Percentiles rank a stretch among this genome's conserved stretches.
phyloP scores from a whole-genome alignment of 2,329 filamentous ascomycete genomes.

The Fusarium staphyleae region DNA sequence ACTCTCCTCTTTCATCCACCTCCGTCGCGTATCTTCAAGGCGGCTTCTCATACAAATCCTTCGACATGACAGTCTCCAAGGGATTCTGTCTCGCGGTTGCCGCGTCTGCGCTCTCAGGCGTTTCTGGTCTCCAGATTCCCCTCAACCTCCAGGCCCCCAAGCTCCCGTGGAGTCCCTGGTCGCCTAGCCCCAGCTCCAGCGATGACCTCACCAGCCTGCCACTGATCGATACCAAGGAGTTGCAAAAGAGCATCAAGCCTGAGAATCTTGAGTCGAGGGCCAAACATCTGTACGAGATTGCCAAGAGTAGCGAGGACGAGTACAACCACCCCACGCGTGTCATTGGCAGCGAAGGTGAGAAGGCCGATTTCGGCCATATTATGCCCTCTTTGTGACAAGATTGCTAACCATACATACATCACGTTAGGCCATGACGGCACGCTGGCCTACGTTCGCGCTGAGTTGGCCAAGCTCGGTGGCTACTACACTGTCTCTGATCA shows the following conservation, averaged over 20 bases:
- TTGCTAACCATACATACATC: conserved; percentile 23
- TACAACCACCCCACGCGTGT: conserved; percentile 75
- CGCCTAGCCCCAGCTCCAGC: conserved; percentile 19
- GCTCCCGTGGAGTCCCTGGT: conserved; percentile 30
- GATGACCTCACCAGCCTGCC: conserved; percentile 44
- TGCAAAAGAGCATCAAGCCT: conserved; percentile 64
- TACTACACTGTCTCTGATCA: conserved; percentile 72
- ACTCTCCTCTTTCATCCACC: conserved; percentile 18
- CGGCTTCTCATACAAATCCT: not conserved
- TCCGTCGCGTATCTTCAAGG: not conserved
- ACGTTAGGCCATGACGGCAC: conserved; percentile 69
- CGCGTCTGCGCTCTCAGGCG: conserved; percentile 40
- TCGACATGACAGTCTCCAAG: conserved; percentile 35
- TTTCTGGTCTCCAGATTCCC: conserved; percentile 39
- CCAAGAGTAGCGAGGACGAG: conserved; percentile 63
- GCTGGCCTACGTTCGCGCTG: conserved; percentile 66
- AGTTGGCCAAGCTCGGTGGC: conserved; percentile 60
- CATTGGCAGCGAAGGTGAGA: conserved; percentile 69
- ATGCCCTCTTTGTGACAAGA: not conserved
- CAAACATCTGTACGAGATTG: conserved; percentile 67
- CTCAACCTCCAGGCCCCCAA: conserved; percentile 27
- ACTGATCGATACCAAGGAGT: conserved; percentile 59
- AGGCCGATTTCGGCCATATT: conserved; percentile 8
- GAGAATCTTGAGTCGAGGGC: conserved; percentile 66
- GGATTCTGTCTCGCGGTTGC: conserved; percentile 34